Evolutionary conservation across 306 rosid genomes (phyloP).

Genomic region (Fagus sylvatica): DNA sequence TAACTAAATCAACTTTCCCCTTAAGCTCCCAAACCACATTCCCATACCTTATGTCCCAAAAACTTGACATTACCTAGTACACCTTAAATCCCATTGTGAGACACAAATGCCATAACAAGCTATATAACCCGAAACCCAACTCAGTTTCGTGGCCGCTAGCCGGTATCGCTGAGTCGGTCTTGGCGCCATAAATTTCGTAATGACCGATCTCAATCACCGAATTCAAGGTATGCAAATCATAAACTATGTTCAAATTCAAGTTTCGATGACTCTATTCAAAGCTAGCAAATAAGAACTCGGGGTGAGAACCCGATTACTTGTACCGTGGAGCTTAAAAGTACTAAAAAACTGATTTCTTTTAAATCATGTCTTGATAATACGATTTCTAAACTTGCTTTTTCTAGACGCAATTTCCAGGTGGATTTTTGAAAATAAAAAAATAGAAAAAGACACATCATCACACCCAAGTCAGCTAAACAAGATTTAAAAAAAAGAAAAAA

Average conservation of each 20-base stretch:
- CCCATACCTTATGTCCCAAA: slow-evolving; percentile 79
- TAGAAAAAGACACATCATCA: too few species aligned
- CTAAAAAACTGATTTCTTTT: too few species aligned
- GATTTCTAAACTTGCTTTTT: too few species aligned
- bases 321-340: slow-evolving; percentile 86
- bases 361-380: too few species aligned
- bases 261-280: slow-evolving; percentile 80
- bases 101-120: slow-evolving; percentile 80
- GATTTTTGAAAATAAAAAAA: too few species aligned
- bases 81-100: slow-evolving; percentile 94
- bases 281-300: slow-evolving; percentile 62
- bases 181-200: slow-evolving; percentile 79
- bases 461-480: too few species aligned
- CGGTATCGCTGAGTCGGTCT: slow-evolving; percentile 79
- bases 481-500: too few species aligned
- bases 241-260: slow-evolving; percentile 73
- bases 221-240: slow-evolving; percentile 52
- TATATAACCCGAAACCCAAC: slow-evolving; percentile 58
- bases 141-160: slow-evolving; percentile 80
- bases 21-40: slow-evolving; percentile 61
- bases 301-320: slow-evolving; percentile 75
- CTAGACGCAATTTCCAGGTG: too few species aligned
- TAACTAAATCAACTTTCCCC: slow-evolving; percentile 57
- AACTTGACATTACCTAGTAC: slow-evolving; percentile 64
- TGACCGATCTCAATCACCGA: slow-evolving; percentile 59